Evolutionary conservation across 495 filamentous ascomycete species (phyloP).

Genomic region (Talaromyces adpressus): DNA sequence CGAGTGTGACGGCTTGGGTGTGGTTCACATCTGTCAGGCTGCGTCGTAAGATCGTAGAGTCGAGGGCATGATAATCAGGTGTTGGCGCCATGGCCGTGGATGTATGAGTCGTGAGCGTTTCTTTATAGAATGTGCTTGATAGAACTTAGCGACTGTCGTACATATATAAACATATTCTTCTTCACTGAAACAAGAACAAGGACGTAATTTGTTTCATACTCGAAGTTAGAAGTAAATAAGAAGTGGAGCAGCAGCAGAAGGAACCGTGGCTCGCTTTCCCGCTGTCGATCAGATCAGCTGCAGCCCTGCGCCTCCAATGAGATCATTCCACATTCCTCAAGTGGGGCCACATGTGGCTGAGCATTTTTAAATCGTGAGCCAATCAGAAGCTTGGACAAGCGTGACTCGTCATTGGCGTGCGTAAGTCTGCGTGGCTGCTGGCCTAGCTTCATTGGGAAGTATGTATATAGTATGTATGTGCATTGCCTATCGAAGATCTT

Average conservation of each 20-base stretch:
- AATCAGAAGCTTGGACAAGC: not conserved
- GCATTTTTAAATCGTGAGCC: not conserved
- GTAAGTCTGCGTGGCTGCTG: not conserved
- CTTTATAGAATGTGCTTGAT: not conserved
- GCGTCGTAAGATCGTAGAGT: conserved; percentile 21
- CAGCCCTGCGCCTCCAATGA: not conserved
- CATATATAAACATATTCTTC: not conserved
- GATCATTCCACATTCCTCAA: not conserved
- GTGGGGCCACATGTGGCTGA: not conserved
- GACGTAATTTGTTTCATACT: too few species aligned
- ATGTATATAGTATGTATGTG: not conserved
- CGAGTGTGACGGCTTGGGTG: conserved; percentile 67
- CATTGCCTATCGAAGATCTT: not conserved
- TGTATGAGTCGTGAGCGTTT: not conserved
- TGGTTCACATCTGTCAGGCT: conserved; percentile 53
- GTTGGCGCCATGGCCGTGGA: not conserved
- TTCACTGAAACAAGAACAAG: not conserved
- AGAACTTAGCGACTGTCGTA: not conserved
- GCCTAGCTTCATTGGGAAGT: not conserved
- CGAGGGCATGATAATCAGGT: not conserved
- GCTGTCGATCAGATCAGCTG: conserved; percentile 3
- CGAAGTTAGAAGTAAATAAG: not conserved
- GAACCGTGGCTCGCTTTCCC: conserved; percentile 6
- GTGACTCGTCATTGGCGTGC: not conserved
- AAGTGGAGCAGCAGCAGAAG: not conserved